Conservation (phyloP, 2,329 filamentous ascomycete genomes). For the Diatrype stigma region DNA sequence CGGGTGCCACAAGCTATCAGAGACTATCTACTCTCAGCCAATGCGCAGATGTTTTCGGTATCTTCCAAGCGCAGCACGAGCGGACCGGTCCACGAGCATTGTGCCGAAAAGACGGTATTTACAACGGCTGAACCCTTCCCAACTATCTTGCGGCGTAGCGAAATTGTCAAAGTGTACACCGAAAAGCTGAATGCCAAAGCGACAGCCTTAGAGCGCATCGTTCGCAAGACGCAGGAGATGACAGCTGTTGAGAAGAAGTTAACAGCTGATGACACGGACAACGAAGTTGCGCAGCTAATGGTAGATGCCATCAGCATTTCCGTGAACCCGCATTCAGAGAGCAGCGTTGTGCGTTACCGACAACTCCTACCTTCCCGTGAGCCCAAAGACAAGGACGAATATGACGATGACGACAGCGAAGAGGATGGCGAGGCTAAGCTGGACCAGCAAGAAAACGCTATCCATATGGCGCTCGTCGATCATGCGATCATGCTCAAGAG, state of each 20-base stretch:
- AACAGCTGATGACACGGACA: conserved; percentile 66
- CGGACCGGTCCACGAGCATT: conserved; percentile 68
- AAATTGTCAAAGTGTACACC: conserved; percentile 68
- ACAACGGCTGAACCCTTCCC: conserved; percentile 83
- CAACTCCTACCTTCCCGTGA: conserved; percentile 59
- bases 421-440: conserved; percentile 44
- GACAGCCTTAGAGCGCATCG: conserved; percentile 85
- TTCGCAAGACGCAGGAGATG: conserved; percentile 87
- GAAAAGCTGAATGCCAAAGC: conserved; percentile 70
- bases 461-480: conserved; percentile 82
- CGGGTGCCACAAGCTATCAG: conserved; percentile 76
- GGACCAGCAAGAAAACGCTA: conserved; percentile 65
- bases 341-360: conserved; percentile 74
- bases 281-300: conserved; percentile 63
- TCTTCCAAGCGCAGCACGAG: conserved; percentile 67
- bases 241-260: conserved; percentile 70
- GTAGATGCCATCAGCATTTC: conserved; percentile 74
- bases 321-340: conserved; percentile 69
- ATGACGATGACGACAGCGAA: conserved; percentile 40
- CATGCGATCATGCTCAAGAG: conserved; percentile 85
- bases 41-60: conserved; percentile 74
- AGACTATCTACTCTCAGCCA: conserved; percentile 79
- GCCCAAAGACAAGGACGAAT: conserved; percentile 36
- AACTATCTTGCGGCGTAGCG: conserved; percentile 82
- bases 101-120: conserved; percentile 79